Conservation (phyloP, 1,284 basidiomycete genomes). For the Schizophyllum commune region DNA sequence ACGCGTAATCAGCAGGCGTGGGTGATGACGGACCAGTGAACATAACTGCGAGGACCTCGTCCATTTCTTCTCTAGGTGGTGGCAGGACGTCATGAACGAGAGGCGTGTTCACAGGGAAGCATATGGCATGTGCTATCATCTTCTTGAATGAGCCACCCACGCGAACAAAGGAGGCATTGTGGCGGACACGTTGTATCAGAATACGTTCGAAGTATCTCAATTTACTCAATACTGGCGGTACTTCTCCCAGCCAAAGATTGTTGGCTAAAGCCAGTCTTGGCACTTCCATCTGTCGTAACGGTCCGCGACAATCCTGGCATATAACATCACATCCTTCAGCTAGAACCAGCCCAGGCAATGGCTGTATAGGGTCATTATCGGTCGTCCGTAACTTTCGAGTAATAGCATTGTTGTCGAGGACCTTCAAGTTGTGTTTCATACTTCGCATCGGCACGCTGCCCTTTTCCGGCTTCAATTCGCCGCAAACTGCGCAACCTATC, state of each 20-base stretch:
- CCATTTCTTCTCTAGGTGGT: background rate
- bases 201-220: slow-evolving; percentile 6
- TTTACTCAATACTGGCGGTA: background rate
- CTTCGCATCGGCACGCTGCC: slow-evolving; percentile 10
- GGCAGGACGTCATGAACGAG: background rate
- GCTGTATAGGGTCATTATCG: no score
- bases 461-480: slow-evolving; percentile 11
- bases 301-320: background rate
- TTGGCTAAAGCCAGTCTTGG: background rate
- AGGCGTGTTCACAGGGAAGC: slow-evolving; percentile 1
- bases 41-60: slow-evolving; percentile 3
- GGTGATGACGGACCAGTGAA: background rate
- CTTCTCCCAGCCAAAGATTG: slow-evolving; percentile 3
- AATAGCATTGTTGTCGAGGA: slow-evolving; percentile 4
- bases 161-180: slow-evolving; percentile 6
- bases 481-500: slow-evolving; percentile 23
- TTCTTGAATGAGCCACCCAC: slow-evolving; percentile 2
- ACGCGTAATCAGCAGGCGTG: slow-evolving; percentile 25
- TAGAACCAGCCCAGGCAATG: background rate
- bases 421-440: slow-evolving; percentile 11
- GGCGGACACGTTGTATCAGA: slow-evolving; percentile 3
- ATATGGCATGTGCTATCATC: slow-evolving; percentile 6
- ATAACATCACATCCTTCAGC: background rate
- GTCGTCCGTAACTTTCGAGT: background rate
- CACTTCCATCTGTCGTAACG: background rate